Percentiles rank a stretch among this genome's conserved stretches.
These are phyloP conservation scores for Purpureocillium takamizusanense DNA, from an alignment of 2,329 filamentous ascomycete species.

Conservation along the genomic window DNA sequence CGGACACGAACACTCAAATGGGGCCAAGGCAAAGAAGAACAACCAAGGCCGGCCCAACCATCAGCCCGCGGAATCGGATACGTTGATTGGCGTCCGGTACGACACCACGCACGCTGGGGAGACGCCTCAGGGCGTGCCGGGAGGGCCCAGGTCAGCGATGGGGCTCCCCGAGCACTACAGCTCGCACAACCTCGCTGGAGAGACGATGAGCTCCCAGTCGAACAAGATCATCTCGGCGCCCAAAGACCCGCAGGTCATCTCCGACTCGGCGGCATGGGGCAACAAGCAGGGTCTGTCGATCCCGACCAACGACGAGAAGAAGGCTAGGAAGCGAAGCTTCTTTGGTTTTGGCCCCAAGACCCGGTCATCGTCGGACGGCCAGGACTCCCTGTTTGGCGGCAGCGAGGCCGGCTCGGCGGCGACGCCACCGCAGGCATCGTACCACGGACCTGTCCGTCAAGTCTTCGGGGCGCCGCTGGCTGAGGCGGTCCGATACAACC, in stretches of 20 bases:
- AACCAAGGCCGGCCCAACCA: conserved; percentile 22
- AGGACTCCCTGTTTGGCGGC: conserved; percentile 45
- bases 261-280: conserved; percentile 79
- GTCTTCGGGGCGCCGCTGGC: conserved; percentile 80
- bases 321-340: conserved; percentile 70
- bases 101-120: conserved; percentile 45
- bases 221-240: conserved; percentile 65
- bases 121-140: conserved; percentile 32
- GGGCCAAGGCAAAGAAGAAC: conserved; percentile 20
- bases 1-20: conserved; percentile 14
- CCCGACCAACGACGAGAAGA: conserved; percentile 61
- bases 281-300: conserved; percentile 53
- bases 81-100: conserved; percentile 49
- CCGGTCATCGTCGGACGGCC: conserved; percentile 47
- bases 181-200: conserved; percentile 20
- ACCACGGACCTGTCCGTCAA: conserved; percentile 49
- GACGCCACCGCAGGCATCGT: conserved; percentile 31
- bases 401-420: conserved; percentile 34
- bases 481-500: conserved; percentile 77
- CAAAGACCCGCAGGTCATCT: conserved; percentile 75
- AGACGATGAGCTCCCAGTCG: conserved; percentile 29
- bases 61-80: conserved; percentile 31
- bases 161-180: conserved; percentile 22
- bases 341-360: conserved; percentile 58
- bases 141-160: conserved; percentile 26